phyloP scores from a whole-genome alignment of 225 moss, liverwort and hornwort genomes.

The Pseudoscleropodium purum region DNA sequence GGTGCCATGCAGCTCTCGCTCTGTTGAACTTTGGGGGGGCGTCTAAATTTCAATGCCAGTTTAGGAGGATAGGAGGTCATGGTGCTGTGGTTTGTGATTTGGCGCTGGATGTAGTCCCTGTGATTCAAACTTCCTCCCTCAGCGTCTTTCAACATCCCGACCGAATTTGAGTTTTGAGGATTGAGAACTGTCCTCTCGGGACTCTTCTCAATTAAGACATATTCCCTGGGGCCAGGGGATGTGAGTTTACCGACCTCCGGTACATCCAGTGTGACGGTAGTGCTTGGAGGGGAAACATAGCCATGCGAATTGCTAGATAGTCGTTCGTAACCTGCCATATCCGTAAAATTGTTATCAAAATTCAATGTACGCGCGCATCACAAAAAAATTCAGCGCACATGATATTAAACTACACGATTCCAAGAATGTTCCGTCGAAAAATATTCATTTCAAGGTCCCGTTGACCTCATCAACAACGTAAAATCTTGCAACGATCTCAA shows the following conservation, averaged over 20 bases:
- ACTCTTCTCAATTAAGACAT: background rate
- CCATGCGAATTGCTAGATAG: background rate
- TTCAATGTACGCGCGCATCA: background rate
- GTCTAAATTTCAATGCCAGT: background rate
- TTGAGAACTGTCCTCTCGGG: background rate
- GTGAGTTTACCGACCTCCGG: background rate
- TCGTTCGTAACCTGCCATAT: conserved; percentile 4
- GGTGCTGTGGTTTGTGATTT: background rate
- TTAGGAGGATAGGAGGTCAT: background rate
- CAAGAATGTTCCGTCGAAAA: background rate
- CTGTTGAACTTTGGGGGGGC: background rate
- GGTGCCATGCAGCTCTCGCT: background rate
- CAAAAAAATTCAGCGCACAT: background rate
- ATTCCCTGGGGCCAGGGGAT: background rate
- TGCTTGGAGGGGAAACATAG: background rate
- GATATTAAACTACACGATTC: background rate
- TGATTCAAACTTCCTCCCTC: background rate
- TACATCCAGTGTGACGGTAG: background rate
- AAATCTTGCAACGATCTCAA: background rate
- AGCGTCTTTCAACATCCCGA: background rate
- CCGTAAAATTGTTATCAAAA: background rate
- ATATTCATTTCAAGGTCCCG: background rate
- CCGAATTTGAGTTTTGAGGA: background rate
- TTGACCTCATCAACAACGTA: background rate
- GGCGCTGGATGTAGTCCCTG: background rate